phyloP scores from a whole-genome alignment of 2,329 filamentous ascomycete species.

The Neocatenulostroma microsporum region DNA sequence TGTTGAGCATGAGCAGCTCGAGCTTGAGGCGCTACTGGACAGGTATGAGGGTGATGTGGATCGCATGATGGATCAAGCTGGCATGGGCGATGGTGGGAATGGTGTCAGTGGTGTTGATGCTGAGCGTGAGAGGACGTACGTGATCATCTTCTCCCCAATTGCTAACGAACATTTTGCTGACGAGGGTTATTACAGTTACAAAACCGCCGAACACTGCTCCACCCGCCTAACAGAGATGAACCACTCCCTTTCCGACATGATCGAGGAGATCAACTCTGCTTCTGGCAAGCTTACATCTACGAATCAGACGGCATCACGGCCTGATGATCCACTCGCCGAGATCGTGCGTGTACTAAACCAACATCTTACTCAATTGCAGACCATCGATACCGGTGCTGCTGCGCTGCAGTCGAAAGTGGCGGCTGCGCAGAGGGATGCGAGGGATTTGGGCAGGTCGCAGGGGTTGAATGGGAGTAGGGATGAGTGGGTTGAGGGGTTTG shows the following conservation, averaged over 20 bases:
- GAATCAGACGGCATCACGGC: constrained; percentile 59
- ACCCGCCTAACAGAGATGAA: constrained; percentile 90
- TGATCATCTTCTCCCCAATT: too few species aligned
- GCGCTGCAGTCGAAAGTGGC: constrained; percentile 74
- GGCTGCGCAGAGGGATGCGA: constrained; percentile 71
- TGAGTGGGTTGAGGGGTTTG: constrained; percentile 73
- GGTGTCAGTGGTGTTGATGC: constrained; percentile 83
- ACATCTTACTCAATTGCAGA: constrained; percentile 84
- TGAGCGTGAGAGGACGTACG: constrained; percentile 83
- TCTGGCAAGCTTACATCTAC: constrained; percentile 63
- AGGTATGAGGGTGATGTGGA: constrained; percentile 89
- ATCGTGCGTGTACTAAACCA: constrained; percentile 93
- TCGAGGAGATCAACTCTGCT: constrained; percentile 93
- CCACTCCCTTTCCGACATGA: constrained; percentile 88
- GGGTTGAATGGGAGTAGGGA: constrained; percentile 45
- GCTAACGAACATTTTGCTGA: too few species aligned
- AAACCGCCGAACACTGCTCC: constrained; percentile 86
- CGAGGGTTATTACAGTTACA: constrained; percentile 61
- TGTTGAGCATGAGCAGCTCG: constrained; percentile 88
- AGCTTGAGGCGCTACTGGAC: constrained; percentile 80
- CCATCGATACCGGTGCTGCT: constrained; percentile 80
- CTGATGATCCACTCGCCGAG: constrained; percentile 65
- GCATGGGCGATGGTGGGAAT: constrained; percentile 33
- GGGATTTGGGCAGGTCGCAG: constrained; percentile 45
- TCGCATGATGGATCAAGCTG: constrained; percentile 73